These are phyloP conservation scores for Lachnellula hyalina DNA, from an alignment of 2,329 filamentous ascomycete species.

Conservation along the genomic window DNA sequence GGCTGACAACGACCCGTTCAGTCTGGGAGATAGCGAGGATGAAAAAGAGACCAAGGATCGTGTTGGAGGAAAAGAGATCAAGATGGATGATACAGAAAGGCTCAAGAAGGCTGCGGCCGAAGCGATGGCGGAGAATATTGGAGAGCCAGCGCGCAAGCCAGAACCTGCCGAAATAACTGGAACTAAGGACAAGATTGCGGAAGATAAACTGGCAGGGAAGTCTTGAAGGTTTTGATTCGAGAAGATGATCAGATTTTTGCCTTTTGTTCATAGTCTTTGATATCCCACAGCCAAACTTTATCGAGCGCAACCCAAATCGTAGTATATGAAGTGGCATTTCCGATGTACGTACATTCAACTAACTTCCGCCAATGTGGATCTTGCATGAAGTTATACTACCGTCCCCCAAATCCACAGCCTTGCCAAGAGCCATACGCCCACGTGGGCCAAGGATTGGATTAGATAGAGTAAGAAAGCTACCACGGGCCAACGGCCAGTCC, in stretches of 20 bases:
- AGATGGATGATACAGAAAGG: slow-evolving; percentile 49
- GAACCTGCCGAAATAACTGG: slow-evolving; percentile 27
- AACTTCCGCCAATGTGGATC: not conserved
- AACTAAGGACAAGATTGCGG: slow-evolving; percentile 29
- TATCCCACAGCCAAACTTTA: slow-evolving; percentile 4
- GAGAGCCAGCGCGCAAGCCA: slow-evolving; percentile 25
- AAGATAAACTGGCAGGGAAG: slow-evolving; percentile 25
- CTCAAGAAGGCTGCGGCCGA: slow-evolving; percentile 58
- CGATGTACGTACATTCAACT: not conserved
- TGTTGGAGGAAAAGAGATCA: slow-evolving; percentile 45
- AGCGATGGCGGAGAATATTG: slow-evolving; percentile 38
- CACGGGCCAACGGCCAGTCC: too few species aligned
- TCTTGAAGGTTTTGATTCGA: slow-evolving; percentile 9
- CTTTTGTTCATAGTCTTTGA: slow-evolving; percentile 7
- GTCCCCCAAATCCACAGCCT: not conserved
- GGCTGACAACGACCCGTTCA: slow-evolving; percentile 91
- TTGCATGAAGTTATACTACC: not conserved
- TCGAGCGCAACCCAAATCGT: not conserved
- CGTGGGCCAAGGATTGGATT: slow-evolving; percentile 7
- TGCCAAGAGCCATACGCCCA: not conserved
- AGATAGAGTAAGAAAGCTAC: slow-evolving; percentile 1
- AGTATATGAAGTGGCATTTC: not conserved
- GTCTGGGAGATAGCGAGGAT: slow-evolving; percentile 90
- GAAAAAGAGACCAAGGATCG: slow-evolving; percentile 70
- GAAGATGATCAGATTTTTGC: not conserved